These are phyloP conservation scores for Solanum aculeatissimum DNA, from an alignment of 305 asterid species.

Conservation along the genomic window DNA sequence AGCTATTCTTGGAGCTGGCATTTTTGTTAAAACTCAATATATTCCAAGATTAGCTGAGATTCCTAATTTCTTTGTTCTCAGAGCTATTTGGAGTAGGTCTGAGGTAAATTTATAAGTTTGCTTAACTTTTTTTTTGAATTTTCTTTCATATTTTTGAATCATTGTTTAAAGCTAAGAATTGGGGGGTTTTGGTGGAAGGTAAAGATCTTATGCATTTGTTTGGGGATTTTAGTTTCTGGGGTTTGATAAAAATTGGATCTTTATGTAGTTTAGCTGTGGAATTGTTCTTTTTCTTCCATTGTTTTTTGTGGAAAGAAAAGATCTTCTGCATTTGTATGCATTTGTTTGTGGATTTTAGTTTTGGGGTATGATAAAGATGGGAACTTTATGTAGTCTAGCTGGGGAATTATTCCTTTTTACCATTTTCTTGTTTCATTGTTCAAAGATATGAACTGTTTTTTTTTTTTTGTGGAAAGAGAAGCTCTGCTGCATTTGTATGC, in stretches of 20 bases:
- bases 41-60: constrained; percentile 88
- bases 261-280: not conserved
- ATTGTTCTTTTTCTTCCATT: not conserved
- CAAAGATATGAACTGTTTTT: not conserved
- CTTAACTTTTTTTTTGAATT: no score
- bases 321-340: not conserved
- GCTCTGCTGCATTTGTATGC: not conserved
- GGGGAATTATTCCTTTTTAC: not conserved
- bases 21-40: constrained; percentile 61
- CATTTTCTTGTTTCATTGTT: not conserved
- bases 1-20: constrained; percentile 89
- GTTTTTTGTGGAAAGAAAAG: not conserved
- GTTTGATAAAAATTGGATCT: not conserved
- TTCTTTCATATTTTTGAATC: not conserved
- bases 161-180: not conserved
- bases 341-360: no score
- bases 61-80: constrained; percentile 47
- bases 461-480: not conserved
- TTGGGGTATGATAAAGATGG: no score
- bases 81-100: constrained; percentile 83
- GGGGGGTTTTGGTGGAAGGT: not conserved
- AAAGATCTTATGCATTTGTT: not conserved
- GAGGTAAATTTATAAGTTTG: constrained; percentile 24
- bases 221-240: not conserved
- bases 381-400: no score